Evolutionary conservation across 495 filamentous ascomycete genomes (phyloP), one percentile per base, ranked within the genome.

Genomic region (Immersiella caudata): DNA sequence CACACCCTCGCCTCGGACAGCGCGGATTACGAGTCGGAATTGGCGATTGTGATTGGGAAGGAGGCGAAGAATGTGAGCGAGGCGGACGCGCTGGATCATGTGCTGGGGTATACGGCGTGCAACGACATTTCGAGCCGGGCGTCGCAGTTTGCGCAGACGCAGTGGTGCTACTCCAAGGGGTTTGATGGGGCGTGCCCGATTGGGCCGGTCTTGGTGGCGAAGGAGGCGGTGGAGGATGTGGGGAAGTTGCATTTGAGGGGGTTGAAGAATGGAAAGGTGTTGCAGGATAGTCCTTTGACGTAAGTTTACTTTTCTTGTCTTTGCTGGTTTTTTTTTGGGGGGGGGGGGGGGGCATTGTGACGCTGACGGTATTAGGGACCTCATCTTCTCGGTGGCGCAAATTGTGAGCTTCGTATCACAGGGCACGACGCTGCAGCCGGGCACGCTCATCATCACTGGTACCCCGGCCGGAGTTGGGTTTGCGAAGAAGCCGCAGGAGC

Each of bases 201-300:
- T 35, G 86, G 86, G 16, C 86, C 87, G 6, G 79, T 80, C 2
- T 68, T 89, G n/a, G 87, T 86, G 33, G 84, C 82, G 1, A 80
- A 82, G 36, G 75, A 79, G n/a, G 71, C 81, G 16, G 70, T 89
- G 50, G 79, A 83, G n/a, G 78, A 83, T 56, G 76, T 78, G 7
- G 70, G 72, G 18, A 70, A 66, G 62, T 66, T 83, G 22, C 61
- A 71, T 24, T 52, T 84, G 66, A 71, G 78, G 62, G 80, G 82
- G 8, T 55, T 82, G 54, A 79, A 82, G 74, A 83, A 85, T 70
- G 81, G 82, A 4, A 78, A 78, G 69, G 78, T 80, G 20, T 62
- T 83, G 71, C 83, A 85, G 69, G 73, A 84, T 27, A 86, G 83
- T 65, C 75, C 77, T 26, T 67, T 84, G 65, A 83, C 82, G 80